These are phyloP conservation scores for Ustulina deusta DNA, from an alignment of 2,329 filamentous ascomycete species.

Conservation along the genomic window DNA sequence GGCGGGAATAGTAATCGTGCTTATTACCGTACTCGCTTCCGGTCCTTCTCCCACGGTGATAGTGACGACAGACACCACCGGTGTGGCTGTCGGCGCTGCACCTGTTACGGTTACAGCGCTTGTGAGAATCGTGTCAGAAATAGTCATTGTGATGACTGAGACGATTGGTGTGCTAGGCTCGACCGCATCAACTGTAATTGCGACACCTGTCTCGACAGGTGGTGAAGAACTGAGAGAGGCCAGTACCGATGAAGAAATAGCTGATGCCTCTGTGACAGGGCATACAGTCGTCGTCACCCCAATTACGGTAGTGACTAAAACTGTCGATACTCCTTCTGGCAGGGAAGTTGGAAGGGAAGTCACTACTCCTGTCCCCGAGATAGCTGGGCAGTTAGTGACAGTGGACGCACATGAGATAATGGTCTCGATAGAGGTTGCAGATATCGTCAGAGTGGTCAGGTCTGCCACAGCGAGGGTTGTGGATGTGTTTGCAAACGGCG, in stretches of 20 bases:
- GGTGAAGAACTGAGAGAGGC: slow-evolving; percentile 38
- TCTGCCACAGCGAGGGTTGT: slow-evolving; percentile 32
- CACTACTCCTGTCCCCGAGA: slow-evolving; percentile 42
- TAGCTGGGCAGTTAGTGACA: slow-evolving; percentile 47
- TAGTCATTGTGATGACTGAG: slow-evolving; percentile 35
- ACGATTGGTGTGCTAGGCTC: slow-evolving; percentile 13
- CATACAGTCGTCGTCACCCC: slow-evolving; percentile 49
- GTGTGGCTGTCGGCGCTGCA: slow-evolving; percentile 7
- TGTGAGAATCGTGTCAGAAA: slow-evolving; percentile 30
- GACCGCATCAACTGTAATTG: neutral
- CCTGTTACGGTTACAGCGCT: slow-evolving; percentile 23
- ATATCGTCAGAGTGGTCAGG: slow-evolving; percentile 46
- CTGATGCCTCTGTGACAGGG: slow-evolving; percentile 45
- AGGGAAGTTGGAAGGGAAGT: slow-evolving; percentile 28
- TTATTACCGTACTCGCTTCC: slow-evolving; percentile 24
- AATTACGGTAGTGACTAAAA: slow-evolving; percentile 46
- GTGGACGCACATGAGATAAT: slow-evolving; percentile 48
- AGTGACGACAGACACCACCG: slow-evolving; percentile 38
- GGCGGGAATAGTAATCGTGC: slow-evolving; percentile 33
- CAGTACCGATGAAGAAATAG: slow-evolving; percentile 47
- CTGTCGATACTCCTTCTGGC: slow-evolving; percentile 44
- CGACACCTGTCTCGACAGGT: slow-evolving; percentile 20
- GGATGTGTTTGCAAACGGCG: slow-evolving; percentile 37
- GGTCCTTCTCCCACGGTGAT: slow-evolving; percentile 33
- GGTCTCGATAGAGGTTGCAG: slow-evolving; percentile 44